These are phyloP conservation scores for Euphorbia pulcherrima DNA, from an alignment of 345 rosid species.

Conservation along the genomic window DNA sequence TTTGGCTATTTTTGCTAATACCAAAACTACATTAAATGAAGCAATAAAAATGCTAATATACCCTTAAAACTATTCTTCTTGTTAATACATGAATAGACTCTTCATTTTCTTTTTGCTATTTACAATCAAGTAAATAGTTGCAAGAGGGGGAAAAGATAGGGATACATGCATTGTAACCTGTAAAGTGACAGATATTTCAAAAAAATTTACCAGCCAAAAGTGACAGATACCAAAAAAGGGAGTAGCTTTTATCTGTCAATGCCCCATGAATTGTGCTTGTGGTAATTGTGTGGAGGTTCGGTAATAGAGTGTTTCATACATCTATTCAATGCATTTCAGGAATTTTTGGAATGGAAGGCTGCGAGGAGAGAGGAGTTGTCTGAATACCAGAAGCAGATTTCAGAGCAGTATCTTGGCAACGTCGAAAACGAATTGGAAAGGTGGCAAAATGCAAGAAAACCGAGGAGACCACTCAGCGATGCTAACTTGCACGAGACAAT, in stretches of 20 bases:
- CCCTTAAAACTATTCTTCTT: too few species aligned
- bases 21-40: too few species aligned
- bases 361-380: constrained; percentile 71
- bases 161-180: too few species aligned
- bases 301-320: not conserved
- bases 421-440: constrained; percentile 90
- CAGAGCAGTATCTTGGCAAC: constrained; percentile 57
- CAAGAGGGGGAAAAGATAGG: too few species aligned
- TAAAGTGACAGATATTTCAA: too few species aligned
- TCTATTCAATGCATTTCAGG: constrained; percentile 29
- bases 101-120: too few species aligned
- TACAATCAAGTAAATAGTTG: too few species aligned
- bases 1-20: too few species aligned
- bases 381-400: constrained; percentile 76
- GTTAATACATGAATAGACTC: too few species aligned
- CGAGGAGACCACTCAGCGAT: constrained; percentile 52
- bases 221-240: too few species aligned
- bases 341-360: constrained; percentile 70
- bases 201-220: too few species aligned
- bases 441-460: constrained; percentile 88
- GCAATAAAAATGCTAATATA: too few species aligned
- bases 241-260: not conserved
- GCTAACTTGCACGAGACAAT: constrained; percentile 86
- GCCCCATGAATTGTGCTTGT: not conserved
- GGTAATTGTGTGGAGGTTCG: not conserved